Conservation (phyloP, 2,329 filamentous ascomycete genomes). For the Alternaria sp. region DNA sequence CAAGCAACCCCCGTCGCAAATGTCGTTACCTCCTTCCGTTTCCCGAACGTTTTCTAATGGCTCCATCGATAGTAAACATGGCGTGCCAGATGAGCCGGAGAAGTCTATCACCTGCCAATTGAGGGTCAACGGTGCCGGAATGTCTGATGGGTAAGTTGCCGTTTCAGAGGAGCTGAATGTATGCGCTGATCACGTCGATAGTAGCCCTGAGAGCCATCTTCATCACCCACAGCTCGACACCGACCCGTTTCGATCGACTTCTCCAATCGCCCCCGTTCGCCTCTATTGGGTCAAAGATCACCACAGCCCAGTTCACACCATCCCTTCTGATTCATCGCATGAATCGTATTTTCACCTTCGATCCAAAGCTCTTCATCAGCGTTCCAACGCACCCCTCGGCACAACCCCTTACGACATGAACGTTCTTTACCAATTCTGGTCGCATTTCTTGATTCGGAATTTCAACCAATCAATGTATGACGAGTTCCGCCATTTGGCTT, state of each 20-base stretch:
- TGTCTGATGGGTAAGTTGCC: constrained; percentile 35
- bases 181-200: constrained; percentile 24
- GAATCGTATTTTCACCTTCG: constrained; percentile 59
- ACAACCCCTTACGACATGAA: constrained; percentile 65
- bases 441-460: constrained; percentile 72
- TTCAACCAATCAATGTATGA: constrained; percentile 79
- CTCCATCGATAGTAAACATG: constrained; percentile 59
- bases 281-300: constrained; percentile 61
- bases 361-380: constrained; percentile 58
- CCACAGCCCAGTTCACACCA: constrained; percentile 50
- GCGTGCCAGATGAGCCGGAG: constrained; percentile 57
- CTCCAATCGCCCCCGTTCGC: constrained; percentile 26
- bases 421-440: constrained; percentile 76
- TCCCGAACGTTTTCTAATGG: constrained; percentile 62
- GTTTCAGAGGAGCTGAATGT: not conserved
- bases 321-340: constrained; percentile 53
- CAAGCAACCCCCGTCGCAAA: constrained; percentile 45
- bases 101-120: constrained; percentile 48
- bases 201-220: constrained; percentile 29
- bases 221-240: constrained; percentile 23
- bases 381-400: constrained; percentile 52
- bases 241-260: constrained; percentile 25
- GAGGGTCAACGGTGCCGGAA: constrained; percentile 44
- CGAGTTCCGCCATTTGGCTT: constrained; percentile 72
- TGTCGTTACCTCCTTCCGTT: constrained; percentile 37